phyloP scores from a whole-genome alignment of 1,284 basidiomycete species.

The Volvariella volvacea region DNA sequence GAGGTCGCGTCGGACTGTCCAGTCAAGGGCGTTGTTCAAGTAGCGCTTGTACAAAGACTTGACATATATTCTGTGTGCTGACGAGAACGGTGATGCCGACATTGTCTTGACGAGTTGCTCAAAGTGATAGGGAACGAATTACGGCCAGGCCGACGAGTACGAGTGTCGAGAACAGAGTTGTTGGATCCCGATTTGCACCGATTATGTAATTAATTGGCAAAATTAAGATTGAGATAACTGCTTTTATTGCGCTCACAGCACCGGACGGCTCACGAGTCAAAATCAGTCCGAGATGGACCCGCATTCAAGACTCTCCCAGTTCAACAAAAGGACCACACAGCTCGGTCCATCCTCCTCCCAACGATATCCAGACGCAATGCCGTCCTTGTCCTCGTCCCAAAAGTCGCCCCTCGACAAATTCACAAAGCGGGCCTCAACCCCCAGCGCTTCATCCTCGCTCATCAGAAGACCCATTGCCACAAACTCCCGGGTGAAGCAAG shows the following conservation, averaged over 20 bases:
- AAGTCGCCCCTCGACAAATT: slow-evolving; percentile 38
- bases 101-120: slow-evolving; percentile 22
- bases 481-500: slow-evolving; percentile 71
- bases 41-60: slow-evolving; percentile 87
- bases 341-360: slow-evolving; percentile 46
- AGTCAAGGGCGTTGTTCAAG: slow-evolving; percentile 83
- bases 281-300: slow-evolving; percentile 49
- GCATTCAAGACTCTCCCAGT: slow-evolving; percentile 66
- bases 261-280: no score
- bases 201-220: neutral
- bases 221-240: no score
- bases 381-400: slow-evolving; percentile 10
- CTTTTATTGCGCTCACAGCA: no score
- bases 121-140: slow-evolving; percentile 3
- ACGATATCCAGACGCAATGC: slow-evolving; percentile 36
- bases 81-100: slow-evolving; percentile 58
- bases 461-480: slow-evolving; percentile 60
- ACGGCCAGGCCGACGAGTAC: neutral
- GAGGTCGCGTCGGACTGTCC: slow-evolving; percentile 79
- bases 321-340: slow-evolving; percentile 63
- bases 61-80: slow-evolving; percentile 81
- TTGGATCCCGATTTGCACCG: neutral
- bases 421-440: slow-evolving; percentile 29
- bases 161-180: neutral
- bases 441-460: slow-evolving; percentile 27